Evolutionary conservation across 176 grass and related monocot species (phyloP).

Genomic region (Oryza punctata): DNA sequence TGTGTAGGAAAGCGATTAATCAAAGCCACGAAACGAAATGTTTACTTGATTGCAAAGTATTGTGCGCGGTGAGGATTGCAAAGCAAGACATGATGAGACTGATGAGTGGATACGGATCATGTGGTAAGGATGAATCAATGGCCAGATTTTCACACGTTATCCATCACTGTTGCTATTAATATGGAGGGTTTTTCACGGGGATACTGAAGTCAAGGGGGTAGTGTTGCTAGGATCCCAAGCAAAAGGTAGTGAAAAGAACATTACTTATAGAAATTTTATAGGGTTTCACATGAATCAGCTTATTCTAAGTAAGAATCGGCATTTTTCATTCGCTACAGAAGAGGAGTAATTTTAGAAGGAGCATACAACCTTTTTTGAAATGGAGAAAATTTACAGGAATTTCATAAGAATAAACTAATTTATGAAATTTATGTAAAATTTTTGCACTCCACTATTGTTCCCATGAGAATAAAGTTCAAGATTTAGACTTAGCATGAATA

Average conservation of each 20-base stretch:
- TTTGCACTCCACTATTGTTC: neutral
- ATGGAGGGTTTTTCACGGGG: slow-evolving; percentile 22
- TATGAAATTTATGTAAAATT: neutral
- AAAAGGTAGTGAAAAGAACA: slow-evolving; percentile 34
- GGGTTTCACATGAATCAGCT: neutral
- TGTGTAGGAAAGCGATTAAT: neutral
- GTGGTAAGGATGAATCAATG: neutral
- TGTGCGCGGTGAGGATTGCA: neutral
- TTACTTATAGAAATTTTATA: neutral
- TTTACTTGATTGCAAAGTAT: slow-evolving; percentile 2
- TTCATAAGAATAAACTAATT: neutral
- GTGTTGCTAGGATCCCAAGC: slow-evolving; percentile 41
- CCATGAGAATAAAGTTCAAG: too few relatives aligned
- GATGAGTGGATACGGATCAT: slow-evolving; percentile 1
- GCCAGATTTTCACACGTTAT: slow-evolving; percentile 4
- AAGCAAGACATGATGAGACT: neutral
- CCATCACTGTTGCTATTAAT: slow-evolving; percentile 19
- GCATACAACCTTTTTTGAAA: too few relatives aligned
- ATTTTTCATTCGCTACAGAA: too few relatives aligned
- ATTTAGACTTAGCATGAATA: too few relatives aligned
- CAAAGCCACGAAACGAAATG: neutral
- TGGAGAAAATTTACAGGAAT: too few relatives aligned
- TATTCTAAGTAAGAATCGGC: neutral
- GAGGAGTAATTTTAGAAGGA: neutral
- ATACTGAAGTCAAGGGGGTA: slow-evolving; percentile 12